A percentile compares a stretch with the other conserved stretches of the same genome.
Evolutionary conservation across 352 stramenopile genomes (phyloP).

Genomic region (Phytopythium helicoides): DNA sequence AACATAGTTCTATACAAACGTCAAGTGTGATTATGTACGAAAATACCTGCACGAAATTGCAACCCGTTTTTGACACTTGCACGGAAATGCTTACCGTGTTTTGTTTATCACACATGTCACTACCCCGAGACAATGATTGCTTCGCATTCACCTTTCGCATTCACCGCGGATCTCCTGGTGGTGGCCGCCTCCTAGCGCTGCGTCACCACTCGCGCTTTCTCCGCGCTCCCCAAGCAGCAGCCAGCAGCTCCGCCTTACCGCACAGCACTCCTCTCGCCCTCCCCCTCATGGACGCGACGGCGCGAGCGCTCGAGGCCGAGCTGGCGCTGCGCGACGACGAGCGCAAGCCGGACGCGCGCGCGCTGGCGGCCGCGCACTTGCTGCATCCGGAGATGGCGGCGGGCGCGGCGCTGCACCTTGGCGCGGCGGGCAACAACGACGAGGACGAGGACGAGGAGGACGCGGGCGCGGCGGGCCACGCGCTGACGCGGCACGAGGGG

Average conservation of each 20-base stretch:
- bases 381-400: constrained; percentile 25
- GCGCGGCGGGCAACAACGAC: constrained; percentile 10
- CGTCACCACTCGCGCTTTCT: neutral
- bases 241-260: too few relatives aligned
- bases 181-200: too few relatives aligned
- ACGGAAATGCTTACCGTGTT: too few relatives aligned
- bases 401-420: constrained; percentile 5
- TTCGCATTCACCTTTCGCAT: constrained; percentile 2
- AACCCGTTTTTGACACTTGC: too few relatives aligned
- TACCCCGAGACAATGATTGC: too few relatives aligned
- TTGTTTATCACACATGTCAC: too few relatives aligned
- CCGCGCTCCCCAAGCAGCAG: constrained; percentile 2
- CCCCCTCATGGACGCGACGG: constrained; percentile 3
- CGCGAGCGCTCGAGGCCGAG: constrained; percentile 1
- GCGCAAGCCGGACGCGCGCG: neutral
- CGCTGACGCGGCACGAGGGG: constrained; percentile 52
- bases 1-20: too few relatives aligned
- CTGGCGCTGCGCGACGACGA: neutral
- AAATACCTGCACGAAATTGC: too few relatives aligned
- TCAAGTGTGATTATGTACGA: too few relatives aligned
- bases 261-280: too few relatives aligned
- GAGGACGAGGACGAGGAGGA: constrained; percentile 33
- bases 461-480: constrained; percentile 14
- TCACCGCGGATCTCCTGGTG: neutral
- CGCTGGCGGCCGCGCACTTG: constrained; percentile 13